Evolutionary conservation across 2,329 filamentous ascomycete species (phyloP).

Genomic region (Zasmidium cellare): DNA sequence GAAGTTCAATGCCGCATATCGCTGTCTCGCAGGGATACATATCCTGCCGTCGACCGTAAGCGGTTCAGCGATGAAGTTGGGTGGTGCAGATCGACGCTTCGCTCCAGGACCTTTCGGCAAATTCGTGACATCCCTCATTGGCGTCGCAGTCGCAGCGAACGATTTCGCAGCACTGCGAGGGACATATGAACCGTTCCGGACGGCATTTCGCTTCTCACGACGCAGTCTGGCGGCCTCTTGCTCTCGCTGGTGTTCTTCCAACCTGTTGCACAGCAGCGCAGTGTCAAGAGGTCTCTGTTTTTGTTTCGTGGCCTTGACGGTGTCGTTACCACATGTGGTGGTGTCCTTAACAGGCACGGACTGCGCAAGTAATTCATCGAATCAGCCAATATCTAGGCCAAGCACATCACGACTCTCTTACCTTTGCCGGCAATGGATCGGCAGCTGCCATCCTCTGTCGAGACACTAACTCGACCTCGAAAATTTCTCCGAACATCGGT

Average conservation of each 20-base stretch:
- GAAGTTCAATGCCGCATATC: constrained; percentile 2
- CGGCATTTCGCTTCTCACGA: constrained; percentile 14
- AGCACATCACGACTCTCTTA: neutral
- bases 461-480: neutral
- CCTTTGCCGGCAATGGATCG: constrained; percentile 6
- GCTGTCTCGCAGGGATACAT: neutral
- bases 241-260: constrained; percentile 20
- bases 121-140: neutral
- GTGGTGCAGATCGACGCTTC: constrained; percentile 1
- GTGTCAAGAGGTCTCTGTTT: constrained; percentile 13
- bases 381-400: neutral
- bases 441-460: constrained; percentile 2
- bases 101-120: neutral
- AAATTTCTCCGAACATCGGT: neutral
- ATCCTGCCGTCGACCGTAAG: neutral
- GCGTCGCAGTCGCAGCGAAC: constrained; percentile 17
- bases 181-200: constrained; percentile 12
- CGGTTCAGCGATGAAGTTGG: neutral
- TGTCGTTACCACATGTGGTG: neutral
- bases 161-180: constrained; percentile 19
- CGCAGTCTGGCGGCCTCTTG: constrained; percentile 15
- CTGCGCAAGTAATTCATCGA: neutral
- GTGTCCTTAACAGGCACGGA: neutral
- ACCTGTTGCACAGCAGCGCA: constrained; percentile 21
- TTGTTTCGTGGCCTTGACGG: constrained; percentile 2